phyloP scores from a whole-genome alignment of 225 moss, liverwort and hornwort species.

The Neckera pumila region DNA sequence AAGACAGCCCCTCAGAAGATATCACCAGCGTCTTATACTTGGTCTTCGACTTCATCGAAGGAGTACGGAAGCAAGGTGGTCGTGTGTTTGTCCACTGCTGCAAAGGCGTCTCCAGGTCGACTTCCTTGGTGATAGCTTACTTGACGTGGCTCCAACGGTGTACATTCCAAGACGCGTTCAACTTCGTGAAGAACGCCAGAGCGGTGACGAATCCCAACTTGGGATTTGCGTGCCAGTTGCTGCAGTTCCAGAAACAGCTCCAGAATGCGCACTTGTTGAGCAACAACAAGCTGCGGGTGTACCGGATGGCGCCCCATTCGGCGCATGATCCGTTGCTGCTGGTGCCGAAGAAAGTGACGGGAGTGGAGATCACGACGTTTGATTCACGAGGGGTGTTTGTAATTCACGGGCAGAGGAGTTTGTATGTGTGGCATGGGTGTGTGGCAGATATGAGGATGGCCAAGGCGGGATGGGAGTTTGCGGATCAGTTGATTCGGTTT shows the following conservation, averaged over 20 bases:
- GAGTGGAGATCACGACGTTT: conserved; percentile 39
- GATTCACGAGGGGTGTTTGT: conserved; percentile 80
- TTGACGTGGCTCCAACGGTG: conserved; percentile 72
- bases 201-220: conserved; percentile 80
- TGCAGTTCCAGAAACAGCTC: conserved; percentile 79
- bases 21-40: conserved; percentile 68
- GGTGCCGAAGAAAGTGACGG: conserved; percentile 62
- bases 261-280: conserved; percentile 31
- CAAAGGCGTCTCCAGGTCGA: conserved; percentile 82
- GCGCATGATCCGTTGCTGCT: conserved; percentile 69
- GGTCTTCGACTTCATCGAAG: conserved; percentile 79
- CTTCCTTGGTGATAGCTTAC: conserved; percentile 84
- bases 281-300: conserved; percentile 59
- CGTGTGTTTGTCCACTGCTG: conserved; percentile 83
- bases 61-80: conserved; percentile 51
- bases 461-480: conserved; percentile 55
- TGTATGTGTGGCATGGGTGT: conserved; percentile 72
- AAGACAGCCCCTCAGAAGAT: conserved; percentile 86
- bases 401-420: conserved; percentile 55
- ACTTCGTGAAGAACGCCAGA: conserved; percentile 61
- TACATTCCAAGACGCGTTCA: conserved; percentile 79
- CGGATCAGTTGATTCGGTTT: conserved; percentile 64
- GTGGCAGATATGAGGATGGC: conserved; percentile 49
- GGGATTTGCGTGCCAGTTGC: conserved; percentile 82
- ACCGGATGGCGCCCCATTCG: conserved; percentile 77